phyloP scores from a whole-genome alignment of 768 basidiomycete species.

The Coprinopsis marcescibilis region DNA sequence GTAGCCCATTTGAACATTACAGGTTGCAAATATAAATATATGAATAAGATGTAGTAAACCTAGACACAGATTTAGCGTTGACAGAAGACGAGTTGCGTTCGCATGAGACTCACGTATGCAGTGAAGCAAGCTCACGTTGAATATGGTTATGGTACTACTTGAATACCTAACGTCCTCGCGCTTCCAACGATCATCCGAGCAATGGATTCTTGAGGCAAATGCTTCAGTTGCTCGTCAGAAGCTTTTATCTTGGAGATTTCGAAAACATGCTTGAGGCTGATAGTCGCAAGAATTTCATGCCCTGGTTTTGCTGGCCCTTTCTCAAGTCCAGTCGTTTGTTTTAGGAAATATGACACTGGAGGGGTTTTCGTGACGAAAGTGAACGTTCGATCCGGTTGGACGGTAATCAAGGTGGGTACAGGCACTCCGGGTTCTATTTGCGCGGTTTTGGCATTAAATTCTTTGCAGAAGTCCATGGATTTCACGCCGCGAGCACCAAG shows the following conservation, averaged over 20 bases:
- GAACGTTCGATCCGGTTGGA: conserved; percentile 94
- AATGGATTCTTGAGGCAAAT: conserved; percentile 81
- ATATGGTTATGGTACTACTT: conserved; percentile 71
- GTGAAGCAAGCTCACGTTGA: conserved; percentile 3
- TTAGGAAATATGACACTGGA: conserved; percentile 84
- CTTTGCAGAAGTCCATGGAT: conserved; percentile 99
- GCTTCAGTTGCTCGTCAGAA: conserved; percentile 83
- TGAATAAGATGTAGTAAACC: not conserved
- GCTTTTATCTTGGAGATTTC: conserved; percentile 98
- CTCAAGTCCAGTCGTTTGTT: conserved; percentile 84
- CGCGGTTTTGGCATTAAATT: conserved; percentile 97
- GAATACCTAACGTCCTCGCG: conserved; percentile 82
- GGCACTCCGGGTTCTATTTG: conserved; percentile 83
- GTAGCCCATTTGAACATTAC: not conserved
- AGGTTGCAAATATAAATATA: conserved; percentile 3
- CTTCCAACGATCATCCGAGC: conserved; percentile 86
- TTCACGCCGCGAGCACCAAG: conserved; percentile 97
- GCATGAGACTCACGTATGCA: conserved; percentile 10
- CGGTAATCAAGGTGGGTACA: conserved; percentile 85
- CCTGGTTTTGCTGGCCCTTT: conserved; percentile 85
- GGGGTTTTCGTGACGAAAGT: conserved; percentile 91
- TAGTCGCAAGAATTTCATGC: conserved; percentile 70
- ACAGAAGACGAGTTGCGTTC: not conserved
- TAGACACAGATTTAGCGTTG: not conserved
- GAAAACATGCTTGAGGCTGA: conserved; percentile 95